phyloP scores from a whole-genome alignment of 2,329 filamentous ascomycete species.

The Venturia pyrina region DNA sequence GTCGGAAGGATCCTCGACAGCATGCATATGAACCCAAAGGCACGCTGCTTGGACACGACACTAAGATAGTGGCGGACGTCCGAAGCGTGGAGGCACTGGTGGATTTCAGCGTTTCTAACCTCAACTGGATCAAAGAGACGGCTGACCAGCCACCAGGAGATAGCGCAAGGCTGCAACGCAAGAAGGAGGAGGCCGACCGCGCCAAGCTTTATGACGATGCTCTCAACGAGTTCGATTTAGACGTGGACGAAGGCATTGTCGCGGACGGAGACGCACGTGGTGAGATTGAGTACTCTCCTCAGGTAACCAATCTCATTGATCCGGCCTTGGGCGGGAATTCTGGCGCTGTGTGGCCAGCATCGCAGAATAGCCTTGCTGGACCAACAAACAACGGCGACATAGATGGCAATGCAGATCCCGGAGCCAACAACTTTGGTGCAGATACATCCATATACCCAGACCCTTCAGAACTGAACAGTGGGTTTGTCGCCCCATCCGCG shows the following conservation, averaged over 20 bases:
- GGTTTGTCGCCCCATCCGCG: conserved; percentile 14
- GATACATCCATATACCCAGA: conserved; percentile 4
- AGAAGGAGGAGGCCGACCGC: conserved; percentile 40
- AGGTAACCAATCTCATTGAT: conserved; percentile 23
- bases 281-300: conserved; percentile 33
- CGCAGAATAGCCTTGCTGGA: background rate
- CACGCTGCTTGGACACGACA: conserved; percentile 84
- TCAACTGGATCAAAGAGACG: conserved; percentile 63
- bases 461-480: conserved; percentile 3
- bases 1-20: conserved; percentile 58
- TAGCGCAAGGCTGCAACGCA: conserved; percentile 27
- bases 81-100: conserved; percentile 84
- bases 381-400: background rate
- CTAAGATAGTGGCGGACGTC: conserved; percentile 77
- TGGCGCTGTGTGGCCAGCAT: background rate
- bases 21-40: conserved; percentile 77
- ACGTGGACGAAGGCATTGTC: conserved; percentile 15
- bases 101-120: conserved; percentile 82
- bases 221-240: conserved; percentile 34
- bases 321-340: conserved; percentile 19
- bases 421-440: background rate
- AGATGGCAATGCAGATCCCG: no score
- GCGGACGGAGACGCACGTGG: conserved; percentile 20
- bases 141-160: conserved; percentile 34
- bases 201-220: conserved; percentile 38